Percentiles rank a stretch among this genome's conserved stretches.
Evolutionary conservation across 73 alveolate genomes (phyloP).

Genomic region (Stentor roeselii): DNA sequence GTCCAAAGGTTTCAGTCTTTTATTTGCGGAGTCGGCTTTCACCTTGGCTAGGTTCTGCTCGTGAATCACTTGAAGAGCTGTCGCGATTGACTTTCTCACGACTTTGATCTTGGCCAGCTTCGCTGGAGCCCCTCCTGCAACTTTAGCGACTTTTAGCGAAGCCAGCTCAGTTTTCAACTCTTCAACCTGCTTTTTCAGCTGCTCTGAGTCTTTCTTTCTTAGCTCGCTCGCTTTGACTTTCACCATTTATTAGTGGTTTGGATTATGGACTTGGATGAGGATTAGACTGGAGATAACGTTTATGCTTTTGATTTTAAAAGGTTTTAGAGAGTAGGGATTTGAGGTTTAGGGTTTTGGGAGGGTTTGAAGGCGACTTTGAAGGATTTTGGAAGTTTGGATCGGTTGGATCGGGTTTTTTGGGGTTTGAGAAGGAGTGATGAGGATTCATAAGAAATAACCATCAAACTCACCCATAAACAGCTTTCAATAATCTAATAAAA

Average conservation of each 20-base stretch:
- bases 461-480: no score
- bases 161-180: slow-evolving; percentile 59
- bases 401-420: no score
- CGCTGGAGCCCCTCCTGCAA: slow-evolving; percentile 76
- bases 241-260: slow-evolving; percentile 36
- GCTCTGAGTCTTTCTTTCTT: slow-evolving; percentile 62
- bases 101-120: slow-evolving; percentile 69
- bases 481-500: no score
- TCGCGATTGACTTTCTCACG: slow-evolving; percentile 86
- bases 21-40: slow-evolving; percentile 52
- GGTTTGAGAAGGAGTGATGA: no score
- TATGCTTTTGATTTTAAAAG: no score
- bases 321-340: no score
- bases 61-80: slow-evolving; percentile 76
- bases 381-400: no score
- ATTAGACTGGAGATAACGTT: no score
- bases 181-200: slow-evolving; percentile 46
- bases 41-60: slow-evolving; percentile 80
- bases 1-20: slow-evolving; percentile 73
- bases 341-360: no score
- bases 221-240: slow-evolving; percentile 68
- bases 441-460: no score
- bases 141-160: slow-evolving; percentile 70
- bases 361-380: no score
- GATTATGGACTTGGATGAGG: no score